Conservation (phyloP, 208 protist species). For the Leishmania tarentolae region DNA sequence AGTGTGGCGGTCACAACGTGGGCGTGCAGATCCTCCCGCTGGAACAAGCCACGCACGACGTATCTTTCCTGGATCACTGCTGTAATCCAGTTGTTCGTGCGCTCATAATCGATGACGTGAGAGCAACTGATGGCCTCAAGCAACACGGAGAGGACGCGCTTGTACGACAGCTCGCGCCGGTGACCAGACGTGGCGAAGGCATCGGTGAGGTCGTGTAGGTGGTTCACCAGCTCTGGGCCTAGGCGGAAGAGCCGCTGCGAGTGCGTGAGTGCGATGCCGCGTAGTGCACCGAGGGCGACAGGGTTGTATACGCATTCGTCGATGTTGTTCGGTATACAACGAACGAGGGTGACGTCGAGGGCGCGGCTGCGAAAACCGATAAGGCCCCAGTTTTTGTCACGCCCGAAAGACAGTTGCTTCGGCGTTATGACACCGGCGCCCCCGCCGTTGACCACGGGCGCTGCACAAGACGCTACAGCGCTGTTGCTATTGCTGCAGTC, state of each 20-base stretch:
- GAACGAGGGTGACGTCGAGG: slow-evolving; percentile 57
- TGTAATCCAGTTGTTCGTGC: slow-evolving; percentile 74
- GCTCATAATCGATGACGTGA: slow-evolving; percentile 56
- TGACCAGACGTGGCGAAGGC: slow-evolving; percentile 61
- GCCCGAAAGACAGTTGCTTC: background rate
- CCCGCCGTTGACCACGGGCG: slow-evolving; percentile 2
- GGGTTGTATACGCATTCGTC: slow-evolving; percentile 63
- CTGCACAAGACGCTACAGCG: background rate
- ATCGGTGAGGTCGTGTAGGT: slow-evolving; percentile 75
- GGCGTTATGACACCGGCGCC: background rate
- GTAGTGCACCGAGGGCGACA: slow-evolving; percentile 64
- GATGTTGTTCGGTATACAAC: slow-evolving; percentile 58
- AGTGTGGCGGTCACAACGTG: slow-evolving; percentile 73
- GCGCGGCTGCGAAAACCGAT: slow-evolving; percentile 63
- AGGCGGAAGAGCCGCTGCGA: slow-evolving; percentile 51
- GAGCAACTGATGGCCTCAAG: slow-evolving; percentile 81
- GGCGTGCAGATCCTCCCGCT: slow-evolving; percentile 74
- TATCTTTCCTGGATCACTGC: slow-evolving; percentile 81
- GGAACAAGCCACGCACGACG: slow-evolving; percentile 73
- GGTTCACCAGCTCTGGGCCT: slow-evolving; percentile 51
- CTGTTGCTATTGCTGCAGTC: slow-evolving; percentile 20
- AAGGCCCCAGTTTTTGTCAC: slow-evolving; percentile 36
- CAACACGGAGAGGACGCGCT: slow-evolving; percentile 67
- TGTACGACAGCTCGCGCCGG: slow-evolving; percentile 64
- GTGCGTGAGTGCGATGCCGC: slow-evolving; percentile 66